These are phyloP conservation scores for Metroxylon sagu DNA, from an alignment of 176 grass and related monocot species.

Conservation along the genomic window DNA sequence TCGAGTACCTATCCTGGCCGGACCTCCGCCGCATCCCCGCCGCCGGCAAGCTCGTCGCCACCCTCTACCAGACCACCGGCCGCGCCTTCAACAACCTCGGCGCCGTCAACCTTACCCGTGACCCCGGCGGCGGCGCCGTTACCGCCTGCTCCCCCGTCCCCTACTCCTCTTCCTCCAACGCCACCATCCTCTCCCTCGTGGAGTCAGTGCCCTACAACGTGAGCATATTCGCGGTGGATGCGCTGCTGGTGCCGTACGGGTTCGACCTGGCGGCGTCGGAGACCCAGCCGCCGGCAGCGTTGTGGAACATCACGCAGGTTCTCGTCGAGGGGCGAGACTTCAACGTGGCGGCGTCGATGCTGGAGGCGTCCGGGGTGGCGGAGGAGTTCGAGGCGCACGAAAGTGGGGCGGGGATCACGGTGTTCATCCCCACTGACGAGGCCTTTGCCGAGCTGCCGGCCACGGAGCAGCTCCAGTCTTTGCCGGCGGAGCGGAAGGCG, in stretches of 20 bases:
- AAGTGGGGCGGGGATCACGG: constrained; percentile 75
- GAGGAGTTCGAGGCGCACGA: constrained; percentile 72
- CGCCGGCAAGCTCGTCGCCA: constrained; percentile 72
- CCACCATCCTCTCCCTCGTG: constrained; percentile 63
- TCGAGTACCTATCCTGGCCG: constrained; percentile 80
- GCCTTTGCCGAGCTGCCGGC: constrained; percentile 75
- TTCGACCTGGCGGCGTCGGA: constrained; percentile 77
- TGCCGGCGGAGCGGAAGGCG: constrained; percentile 73
- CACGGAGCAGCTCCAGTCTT: constrained; percentile 68
- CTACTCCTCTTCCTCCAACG: constrained; percentile 43
- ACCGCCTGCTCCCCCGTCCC: constrained; percentile 61
- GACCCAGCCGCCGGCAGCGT: constrained; percentile 29
- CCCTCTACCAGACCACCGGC: constrained; percentile 94
- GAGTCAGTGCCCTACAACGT: constrained; percentile 66
- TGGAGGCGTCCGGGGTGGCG: constrained; percentile 78
- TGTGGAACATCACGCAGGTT: constrained; percentile 70
- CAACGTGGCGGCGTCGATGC: constrained; percentile 89
- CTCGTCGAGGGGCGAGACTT: constrained; percentile 67
- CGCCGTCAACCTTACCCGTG: constrained; percentile 71
- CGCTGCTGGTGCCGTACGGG: constrained; percentile 59
- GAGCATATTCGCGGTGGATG: constrained; percentile 66
- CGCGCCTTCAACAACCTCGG: constrained; percentile 73
- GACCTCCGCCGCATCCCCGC: constrained; percentile 48
- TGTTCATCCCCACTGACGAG: constrained; percentile 91
- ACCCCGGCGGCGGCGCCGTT: constrained; percentile 20